Conservation (phyloP, 768 basidiomycete genomes). For the Tephrocybe sp. region DNA sequence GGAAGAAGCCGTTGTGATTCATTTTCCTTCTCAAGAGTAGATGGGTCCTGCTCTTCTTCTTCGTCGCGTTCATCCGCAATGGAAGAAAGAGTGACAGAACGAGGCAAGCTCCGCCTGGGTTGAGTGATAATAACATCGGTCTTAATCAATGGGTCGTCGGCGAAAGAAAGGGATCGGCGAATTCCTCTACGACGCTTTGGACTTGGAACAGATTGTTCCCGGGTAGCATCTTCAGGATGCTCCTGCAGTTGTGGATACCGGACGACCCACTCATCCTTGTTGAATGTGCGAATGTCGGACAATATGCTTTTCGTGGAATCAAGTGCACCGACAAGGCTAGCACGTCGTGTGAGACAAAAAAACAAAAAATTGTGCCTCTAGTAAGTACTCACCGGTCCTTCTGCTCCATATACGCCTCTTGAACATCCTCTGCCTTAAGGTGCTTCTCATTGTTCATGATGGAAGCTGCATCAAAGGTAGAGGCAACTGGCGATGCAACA, state of each 20-base stretch:
- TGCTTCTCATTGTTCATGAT: slow-evolving; percentile 37
- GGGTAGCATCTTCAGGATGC: slow-evolving; percentile 26
- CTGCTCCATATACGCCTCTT: slow-evolving; percentile 71
- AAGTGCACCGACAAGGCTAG: slow-evolving; percentile 75
- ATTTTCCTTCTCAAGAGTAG: slow-evolving; percentile 26
- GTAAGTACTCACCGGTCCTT: slow-evolving; percentile 62
- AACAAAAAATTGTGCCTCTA: neutral
- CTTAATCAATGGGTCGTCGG: slow-evolving; percentile 70
- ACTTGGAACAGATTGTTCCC: slow-evolving; percentile 24
- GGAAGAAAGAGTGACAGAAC: slow-evolving; percentile 58
- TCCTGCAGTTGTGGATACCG: slow-evolving; percentile 79
- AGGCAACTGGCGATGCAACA: slow-evolving; percentile 33
- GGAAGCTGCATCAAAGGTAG: slow-evolving; percentile 28
- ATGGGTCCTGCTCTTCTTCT: slow-evolving; percentile 25
- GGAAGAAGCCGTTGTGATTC: slow-evolving; percentile 36
- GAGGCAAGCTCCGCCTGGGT: slow-evolving; percentile 44
- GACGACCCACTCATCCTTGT: slow-evolving; percentile 83
- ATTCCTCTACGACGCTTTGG: slow-evolving; percentile 35
- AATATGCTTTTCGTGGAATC: slow-evolving; percentile 69
- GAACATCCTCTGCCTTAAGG: slow-evolving; percentile 65
- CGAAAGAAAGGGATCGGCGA: slow-evolving; percentile 78
- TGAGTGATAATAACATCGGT: slow-evolving; percentile 64
- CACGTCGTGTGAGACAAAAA: slow-evolving; percentile 9
- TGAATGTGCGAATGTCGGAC: slow-evolving; percentile 72
- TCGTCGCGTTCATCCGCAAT: slow-evolving; percentile 45